Evolutionary conservation across 371 early-diverging fungal species (phyloP).

Genomic region (Actinomucor elegans): DNA sequence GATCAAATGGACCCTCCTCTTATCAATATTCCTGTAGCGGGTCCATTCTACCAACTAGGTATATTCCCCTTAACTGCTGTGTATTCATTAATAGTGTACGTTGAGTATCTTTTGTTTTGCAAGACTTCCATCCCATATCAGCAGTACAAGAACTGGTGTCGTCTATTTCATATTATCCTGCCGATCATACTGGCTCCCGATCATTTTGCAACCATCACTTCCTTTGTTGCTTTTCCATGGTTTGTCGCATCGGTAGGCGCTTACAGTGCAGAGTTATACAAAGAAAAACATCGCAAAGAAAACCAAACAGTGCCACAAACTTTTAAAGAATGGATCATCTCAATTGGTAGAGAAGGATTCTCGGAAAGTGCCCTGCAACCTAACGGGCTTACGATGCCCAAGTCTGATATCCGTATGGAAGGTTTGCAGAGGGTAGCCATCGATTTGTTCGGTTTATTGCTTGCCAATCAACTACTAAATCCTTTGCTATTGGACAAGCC

Average conservation of each 20-base stretch:
- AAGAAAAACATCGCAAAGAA: not conserved
- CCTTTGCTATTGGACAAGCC: constrained; percentile 5
- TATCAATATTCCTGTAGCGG: constrained; percentile 5
- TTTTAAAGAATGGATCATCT: not conserved
- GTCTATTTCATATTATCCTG: not conserved
- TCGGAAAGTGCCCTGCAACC: not conserved
- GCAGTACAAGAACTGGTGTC: not conserved
- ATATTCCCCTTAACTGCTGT: not conserved
- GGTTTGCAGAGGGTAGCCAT: not conserved
- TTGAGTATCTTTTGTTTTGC: constrained; percentile 9
- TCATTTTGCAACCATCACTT: not conserved
- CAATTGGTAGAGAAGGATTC: not conserved
- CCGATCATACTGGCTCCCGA: constrained; percentile 1
- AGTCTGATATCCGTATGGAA: not conserved
- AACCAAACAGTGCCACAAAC: not conserved
- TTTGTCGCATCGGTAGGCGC: constrained; percentile 5
- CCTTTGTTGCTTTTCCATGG: constrained; percentile 7
- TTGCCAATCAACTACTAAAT: not conserved
- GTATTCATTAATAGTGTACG: not conserved
- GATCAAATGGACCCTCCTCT: not conserved
- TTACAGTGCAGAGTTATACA: not conserved
- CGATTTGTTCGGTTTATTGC: not conserved
- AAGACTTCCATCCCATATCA: not conserved
- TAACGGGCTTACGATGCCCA: not conserved
- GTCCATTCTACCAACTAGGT: not conserved